These are phyloP conservation scores for Colletotrichum sidae DNA, from an alignment of 2,329 filamentous ascomycete genomes.

Conservation along the genomic window DNA sequence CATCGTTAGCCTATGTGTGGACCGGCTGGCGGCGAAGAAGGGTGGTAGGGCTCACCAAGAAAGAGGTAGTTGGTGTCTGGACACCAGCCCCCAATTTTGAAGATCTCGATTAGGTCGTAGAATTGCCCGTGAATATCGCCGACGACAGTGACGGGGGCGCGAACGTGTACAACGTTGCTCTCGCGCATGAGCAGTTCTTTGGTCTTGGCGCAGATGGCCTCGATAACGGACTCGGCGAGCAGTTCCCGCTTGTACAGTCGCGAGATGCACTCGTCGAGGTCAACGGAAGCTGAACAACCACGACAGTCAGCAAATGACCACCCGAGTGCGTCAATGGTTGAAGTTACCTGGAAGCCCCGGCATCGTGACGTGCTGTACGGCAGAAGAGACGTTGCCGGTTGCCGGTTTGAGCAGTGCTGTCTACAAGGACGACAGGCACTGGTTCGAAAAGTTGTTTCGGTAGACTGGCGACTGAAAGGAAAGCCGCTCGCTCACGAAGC, in stretches of 20 bases:
- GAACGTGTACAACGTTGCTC: conserved; percentile 98
- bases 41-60: conserved; percentile 70
- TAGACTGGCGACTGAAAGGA: conserved; percentile 2
- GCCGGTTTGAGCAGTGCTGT: not conserved
- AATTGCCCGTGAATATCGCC: conserved; percentile 99
- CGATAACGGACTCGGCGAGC: conserved; percentile 95
- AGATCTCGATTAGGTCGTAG: conserved; percentile 99
- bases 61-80: conserved; percentile 99
- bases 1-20: not conserved
- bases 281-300: conserved; percentile 80
- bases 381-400: not conserved
- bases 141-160: conserved; percentile 94
- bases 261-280: conserved; percentile 98
- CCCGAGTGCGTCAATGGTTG: conserved; percentile 1
- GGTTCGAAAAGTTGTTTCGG: not conserved
- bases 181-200: conserved; percentile 99
- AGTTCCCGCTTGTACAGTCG: conserved; percentile 97
- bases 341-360: conserved; percentile 65
- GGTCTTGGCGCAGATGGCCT: conserved; percentile 98
- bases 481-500: conserved; percentile 37
- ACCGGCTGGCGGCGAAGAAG: conserved; percentile 11
- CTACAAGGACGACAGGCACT: too few relatives aligned
- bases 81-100: conserved; percentile 96
- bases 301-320: conserved; percentile 10
- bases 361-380: conserved; percentile 54